Evolutionary conservation across 129 eudicot genomes (phyloP).

Genomic region (Daucus carota): DNA sequence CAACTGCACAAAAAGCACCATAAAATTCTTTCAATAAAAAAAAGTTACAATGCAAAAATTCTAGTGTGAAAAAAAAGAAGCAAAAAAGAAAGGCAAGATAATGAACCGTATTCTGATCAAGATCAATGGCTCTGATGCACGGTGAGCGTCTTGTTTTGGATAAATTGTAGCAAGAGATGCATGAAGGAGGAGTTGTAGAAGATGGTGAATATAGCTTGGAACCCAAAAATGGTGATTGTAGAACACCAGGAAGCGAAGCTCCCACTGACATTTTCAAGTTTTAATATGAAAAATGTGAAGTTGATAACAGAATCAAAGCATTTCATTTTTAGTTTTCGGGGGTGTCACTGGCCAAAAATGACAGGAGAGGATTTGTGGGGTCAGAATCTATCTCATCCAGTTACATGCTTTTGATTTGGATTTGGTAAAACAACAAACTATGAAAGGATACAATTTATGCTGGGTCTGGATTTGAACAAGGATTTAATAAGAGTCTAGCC

Average conservation of each 20-base stretch:
- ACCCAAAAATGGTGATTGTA: conserved; percentile 48
- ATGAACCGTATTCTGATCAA: conserved; percentile 72
- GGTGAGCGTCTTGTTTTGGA: conserved; percentile 23
- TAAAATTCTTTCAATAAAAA: background rate
- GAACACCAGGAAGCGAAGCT: conserved; percentile 26
- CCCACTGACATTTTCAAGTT: conserved; percentile 34
- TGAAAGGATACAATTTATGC: background rate
- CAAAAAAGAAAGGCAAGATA: background rate
- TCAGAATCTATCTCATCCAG: conserved; percentile 12
- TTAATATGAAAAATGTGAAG: background rate
- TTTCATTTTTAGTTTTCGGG: conserved; percentile 11
- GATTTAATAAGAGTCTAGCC: background rate
- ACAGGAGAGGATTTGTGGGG: conserved; percentile 56
- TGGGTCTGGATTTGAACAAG: background rate
- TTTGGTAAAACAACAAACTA: background rate
- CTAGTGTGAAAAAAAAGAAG: background rate
- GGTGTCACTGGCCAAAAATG: conserved; percentile 1
- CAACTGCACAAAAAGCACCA: conserved; percentile 29
- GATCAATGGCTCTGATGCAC: conserved; percentile 58
- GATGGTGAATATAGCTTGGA: conserved; percentile 22
- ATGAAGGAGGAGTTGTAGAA: conserved; percentile 21
- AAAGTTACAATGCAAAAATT: background rate
- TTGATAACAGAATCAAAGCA: too few species aligned
- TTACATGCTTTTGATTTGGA: background rate
- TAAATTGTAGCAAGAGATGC: conserved; percentile 21